phyloP scores from a whole-genome alignment of 23 red algal genomes.

The Cyanidiococcus yangmingshanensis region DNA sequence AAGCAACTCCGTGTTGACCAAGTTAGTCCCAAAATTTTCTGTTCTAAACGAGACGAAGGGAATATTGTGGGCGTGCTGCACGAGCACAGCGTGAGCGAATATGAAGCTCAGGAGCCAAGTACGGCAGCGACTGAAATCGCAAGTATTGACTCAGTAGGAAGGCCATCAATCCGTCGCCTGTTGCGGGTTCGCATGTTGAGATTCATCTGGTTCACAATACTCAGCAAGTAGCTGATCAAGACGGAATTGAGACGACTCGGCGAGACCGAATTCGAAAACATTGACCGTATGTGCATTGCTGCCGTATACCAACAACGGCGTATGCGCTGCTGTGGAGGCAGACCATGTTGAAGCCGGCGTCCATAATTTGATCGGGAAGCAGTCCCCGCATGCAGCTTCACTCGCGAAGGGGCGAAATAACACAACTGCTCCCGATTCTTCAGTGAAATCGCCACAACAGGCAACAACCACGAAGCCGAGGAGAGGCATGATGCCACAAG shows the following conservation, averaged over 20 bases:
- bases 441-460: background rate
- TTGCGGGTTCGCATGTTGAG: too few relatives aligned
- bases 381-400: background rate
- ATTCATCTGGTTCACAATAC: too few relatives aligned
- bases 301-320: conserved; percentile 8
- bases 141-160: too few relatives aligned
- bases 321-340: background rate
- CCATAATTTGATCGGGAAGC: background rate
- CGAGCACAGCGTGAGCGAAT: background rate
- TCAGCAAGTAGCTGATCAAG: too few relatives aligned
- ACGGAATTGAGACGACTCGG: too few relatives aligned
- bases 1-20: background rate
- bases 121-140: background rate
- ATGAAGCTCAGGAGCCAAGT: background rate
- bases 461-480: conserved; percentile 13
- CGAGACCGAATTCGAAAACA: background rate
- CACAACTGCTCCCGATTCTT: background rate
- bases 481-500: background rate
- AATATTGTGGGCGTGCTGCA: conserved; percentile 9
- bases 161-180: too few relatives aligned
- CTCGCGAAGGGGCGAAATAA: background rate
- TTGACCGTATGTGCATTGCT: conserved; percentile 3
- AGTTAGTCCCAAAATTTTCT: background rate
- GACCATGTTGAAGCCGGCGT: conserved; percentile 11
- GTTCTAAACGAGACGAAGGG: background rate